Conservation (phyloP, 2,329 filamentous ascomycete species). For the Teratosphaeria viscida region DNA sequence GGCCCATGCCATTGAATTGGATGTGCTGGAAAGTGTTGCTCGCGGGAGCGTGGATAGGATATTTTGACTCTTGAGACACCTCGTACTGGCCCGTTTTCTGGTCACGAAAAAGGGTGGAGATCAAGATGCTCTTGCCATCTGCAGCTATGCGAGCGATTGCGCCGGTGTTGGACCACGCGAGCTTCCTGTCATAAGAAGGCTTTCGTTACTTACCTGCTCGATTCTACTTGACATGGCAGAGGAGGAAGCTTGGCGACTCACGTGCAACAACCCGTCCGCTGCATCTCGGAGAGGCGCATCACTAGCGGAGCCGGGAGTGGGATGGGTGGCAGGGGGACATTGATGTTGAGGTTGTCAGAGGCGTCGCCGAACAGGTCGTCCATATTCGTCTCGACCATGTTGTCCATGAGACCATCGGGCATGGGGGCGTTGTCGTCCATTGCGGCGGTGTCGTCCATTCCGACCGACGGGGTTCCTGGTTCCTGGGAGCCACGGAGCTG, state of each 20-base stretch:
- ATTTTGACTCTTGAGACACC: conserved; percentile 59
- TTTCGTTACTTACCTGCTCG: conserved; percentile 5
- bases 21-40: conserved; percentile 66
- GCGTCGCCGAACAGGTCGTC: conserved; percentile 67
- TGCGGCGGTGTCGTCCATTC: conserved; percentile 12
- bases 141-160: conserved; percentile 71
- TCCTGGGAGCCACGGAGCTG: background rate
- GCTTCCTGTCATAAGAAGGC: conserved; percentile 43
- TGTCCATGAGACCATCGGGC: background rate
- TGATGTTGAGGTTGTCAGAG: conserved; percentile 42
- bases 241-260: conserved; percentile 37
- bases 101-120: conserved; percentile 62
- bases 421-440: conserved; percentile 10
- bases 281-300: conserved; percentile 65
- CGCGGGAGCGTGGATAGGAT: conserved; percentile 52
- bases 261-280: conserved; percentile 69
- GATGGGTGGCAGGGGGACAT: conserved; percentile 44
- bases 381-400: conserved; percentile 32
- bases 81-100: conserved; percentile 63
- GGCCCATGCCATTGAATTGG: conserved; percentile 65
- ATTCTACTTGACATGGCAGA: background rate
- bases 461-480: background rate
- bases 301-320: conserved; percentile 51
- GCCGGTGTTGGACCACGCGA: conserved; percentile 81
- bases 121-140: conserved; percentile 59